Percentiles rank a stretch among this genome's conserved stretches.
These are phyloP conservation scores for Astraeus odoratus DNA, from an alignment of 768 basidiomycete genomes.

Conservation along the genomic window DNA sequence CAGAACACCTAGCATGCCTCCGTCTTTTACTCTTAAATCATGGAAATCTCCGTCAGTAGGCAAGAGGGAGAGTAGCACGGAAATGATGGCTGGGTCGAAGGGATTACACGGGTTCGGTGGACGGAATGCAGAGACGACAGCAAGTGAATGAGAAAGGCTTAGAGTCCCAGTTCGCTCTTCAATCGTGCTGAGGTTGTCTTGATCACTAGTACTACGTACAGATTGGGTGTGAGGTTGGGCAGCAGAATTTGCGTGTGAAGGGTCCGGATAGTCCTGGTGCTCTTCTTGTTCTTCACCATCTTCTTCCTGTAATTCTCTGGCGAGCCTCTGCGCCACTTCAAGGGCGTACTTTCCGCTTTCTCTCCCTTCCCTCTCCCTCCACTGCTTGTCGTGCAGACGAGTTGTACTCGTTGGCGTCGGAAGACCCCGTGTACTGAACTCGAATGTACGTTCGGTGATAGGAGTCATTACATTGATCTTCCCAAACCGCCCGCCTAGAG, in stretches of 20 bases:
- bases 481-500: slow-evolving; percentile 71
- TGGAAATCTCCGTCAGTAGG: slow-evolving; percentile 55
- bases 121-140: slow-evolving; percentile 55
- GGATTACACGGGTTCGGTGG: slow-evolving; percentile 89
- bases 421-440: slow-evolving; percentile 58
- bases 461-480: slow-evolving; percentile 94
- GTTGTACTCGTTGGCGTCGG: slow-evolving; percentile 36
- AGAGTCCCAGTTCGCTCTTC: slow-evolving; percentile 61
- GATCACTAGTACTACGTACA: neutral
- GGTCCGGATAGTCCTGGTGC: slow-evolving; percentile 12
- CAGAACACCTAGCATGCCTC: slow-evolving; percentile 56
- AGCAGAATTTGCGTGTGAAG: neutral
- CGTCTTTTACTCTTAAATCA: slow-evolving; percentile 48
- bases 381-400: slow-evolving; percentile 13
- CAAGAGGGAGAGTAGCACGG: slow-evolving; percentile 56
- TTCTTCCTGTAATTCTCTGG: slow-evolving; percentile 36
- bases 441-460: slow-evolving; percentile 90
- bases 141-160: slow-evolving; percentile 58
- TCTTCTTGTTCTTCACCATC: slow-evolving; percentile 15
- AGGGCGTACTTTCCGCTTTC: slow-evolving; percentile 39
- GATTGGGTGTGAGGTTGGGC: neutral
- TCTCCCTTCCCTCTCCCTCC: slow-evolving; percentile 15
- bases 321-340: slow-evolving; percentile 51
- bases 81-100: slow-evolving; percentile 59
- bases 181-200: slow-evolving; percentile 26